Evolutionary conservation across 2,329 filamentous ascomycete genomes (phyloP).

Genomic region (Colletotrichum tanaceti): DNA sequence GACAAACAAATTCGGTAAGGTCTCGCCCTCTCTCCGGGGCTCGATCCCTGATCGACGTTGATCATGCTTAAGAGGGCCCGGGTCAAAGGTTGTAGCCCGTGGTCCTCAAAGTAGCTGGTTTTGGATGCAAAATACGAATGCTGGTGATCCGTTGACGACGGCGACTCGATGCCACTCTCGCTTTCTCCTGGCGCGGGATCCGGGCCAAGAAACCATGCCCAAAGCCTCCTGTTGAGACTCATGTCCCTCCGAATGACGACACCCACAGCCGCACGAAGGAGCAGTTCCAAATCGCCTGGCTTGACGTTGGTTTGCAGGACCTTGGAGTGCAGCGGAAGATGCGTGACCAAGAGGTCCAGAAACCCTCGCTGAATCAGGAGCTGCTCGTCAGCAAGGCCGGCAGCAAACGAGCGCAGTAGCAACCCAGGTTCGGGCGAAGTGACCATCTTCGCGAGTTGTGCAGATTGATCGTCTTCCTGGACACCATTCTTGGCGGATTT

Average conservation of each 20-base stretch:
- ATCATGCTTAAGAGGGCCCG: slow-evolving; percentile 83
- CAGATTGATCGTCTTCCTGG: slow-evolving; percentile 58
- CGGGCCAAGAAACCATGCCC: slow-evolving; percentile 94
- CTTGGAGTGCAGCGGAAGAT: slow-evolving; percentile 85
- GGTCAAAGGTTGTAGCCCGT: slow-evolving; percentile 80
- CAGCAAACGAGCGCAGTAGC: slow-evolving; percentile 89
- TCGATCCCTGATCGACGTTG: slow-evolving; percentile 59
- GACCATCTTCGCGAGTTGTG: slow-evolving; percentile 72
- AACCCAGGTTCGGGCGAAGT: slow-evolving; percentile 92
- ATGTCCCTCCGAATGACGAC: slow-evolving; percentile 93
- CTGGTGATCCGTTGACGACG: slow-evolving; percentile 56
- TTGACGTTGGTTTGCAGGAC: slow-evolving; percentile 83
- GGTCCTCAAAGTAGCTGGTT: slow-evolving; percentile 85
- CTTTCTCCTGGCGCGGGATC: slow-evolving; percentile 64
- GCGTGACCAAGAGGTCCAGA: slow-evolving; percentile 89
- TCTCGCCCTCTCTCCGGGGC: slow-evolving; percentile 76
- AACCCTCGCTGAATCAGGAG: slow-evolving; percentile 94
- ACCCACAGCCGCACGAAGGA: slow-evolving; percentile 84
- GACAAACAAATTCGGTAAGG: slow-evolving; percentile 94
- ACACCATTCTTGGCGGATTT: slow-evolving; percentile 46
- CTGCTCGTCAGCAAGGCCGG: slow-evolving; percentile 88
- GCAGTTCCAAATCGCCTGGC: slow-evolving; percentile 79
- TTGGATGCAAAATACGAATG: slow-evolving; percentile 64
- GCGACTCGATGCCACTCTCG: slow-evolving; percentile 61
- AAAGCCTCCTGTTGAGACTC: slow-evolving; percentile 94